These are phyloP conservation scores for Collariella sp. DNA, from an alignment of 495 filamentous ascomycete genomes.

Conservation along the genomic window DNA sequence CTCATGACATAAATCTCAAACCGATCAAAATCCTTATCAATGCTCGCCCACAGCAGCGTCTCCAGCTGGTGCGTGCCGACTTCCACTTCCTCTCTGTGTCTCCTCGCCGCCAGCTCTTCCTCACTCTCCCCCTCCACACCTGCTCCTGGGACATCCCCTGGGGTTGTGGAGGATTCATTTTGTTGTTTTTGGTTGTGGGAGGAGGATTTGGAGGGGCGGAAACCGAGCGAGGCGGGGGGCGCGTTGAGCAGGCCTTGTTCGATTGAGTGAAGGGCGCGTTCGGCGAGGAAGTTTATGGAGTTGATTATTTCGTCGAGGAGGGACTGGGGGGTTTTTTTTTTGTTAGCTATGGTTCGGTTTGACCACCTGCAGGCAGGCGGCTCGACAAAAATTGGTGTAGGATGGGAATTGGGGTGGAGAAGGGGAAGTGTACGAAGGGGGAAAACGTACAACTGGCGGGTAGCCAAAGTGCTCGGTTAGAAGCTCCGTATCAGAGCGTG, in stretches of 20 bases:
- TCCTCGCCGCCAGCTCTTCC: slow-evolving; percentile 32
- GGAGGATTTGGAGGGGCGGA: slow-evolving; percentile 32
- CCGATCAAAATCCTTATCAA: slow-evolving; percentile 95
- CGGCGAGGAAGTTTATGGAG: slow-evolving; percentile 81
- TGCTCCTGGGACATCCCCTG: too few relatives aligned
- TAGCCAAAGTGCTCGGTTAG: slow-evolving; percentile 95
- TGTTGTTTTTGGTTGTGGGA: too few relatives aligned
- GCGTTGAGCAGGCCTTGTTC: slow-evolving; percentile 69
- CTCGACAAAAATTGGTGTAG: neutral
- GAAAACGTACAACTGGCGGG: slow-evolving; percentile 67
- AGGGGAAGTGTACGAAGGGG: neutral
- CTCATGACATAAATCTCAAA: slow-evolving; percentile 89
- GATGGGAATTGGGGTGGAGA: neutral
- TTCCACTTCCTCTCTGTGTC: slow-evolving; percentile 69
- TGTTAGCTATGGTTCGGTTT: neutral
- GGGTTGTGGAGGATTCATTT: too few relatives aligned
- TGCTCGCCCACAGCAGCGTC: slow-evolving; percentile 83
- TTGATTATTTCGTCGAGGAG: slow-evolving; percentile 98
- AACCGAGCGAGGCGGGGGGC: slow-evolving; percentile 67
- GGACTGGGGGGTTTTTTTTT: slow-evolving; percentile 43
- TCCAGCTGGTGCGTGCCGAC: slow-evolving; percentile 87
- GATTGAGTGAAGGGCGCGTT: slow-evolving; percentile 72
- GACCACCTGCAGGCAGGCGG: neutral
- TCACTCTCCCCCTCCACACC: slow-evolving; percentile 3
- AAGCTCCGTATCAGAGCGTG: slow-evolving; percentile 54